Evolutionary conservation across 1,139 yeast genomes (phyloP), one percentile per base, ranked within the genome.

Genomic region (Candida mesenterica): DNA sequence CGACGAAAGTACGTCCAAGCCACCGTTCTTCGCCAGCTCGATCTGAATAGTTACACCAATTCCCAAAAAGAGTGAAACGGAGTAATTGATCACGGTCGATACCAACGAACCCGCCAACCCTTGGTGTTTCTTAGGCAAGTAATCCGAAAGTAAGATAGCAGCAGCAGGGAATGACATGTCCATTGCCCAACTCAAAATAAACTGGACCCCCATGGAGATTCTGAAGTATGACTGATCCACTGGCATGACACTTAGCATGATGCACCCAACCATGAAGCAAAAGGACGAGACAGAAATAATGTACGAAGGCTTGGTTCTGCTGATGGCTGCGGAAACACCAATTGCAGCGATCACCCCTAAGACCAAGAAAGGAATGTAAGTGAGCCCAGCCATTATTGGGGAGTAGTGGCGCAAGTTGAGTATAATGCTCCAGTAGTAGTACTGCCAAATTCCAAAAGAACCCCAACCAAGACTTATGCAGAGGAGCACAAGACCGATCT

Each of bases 81-180:
- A 72, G 43, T 76, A 76, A 49, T 75, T 76, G 10, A 72, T 66
- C 41, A 75, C 72, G 0, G 82, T 77, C 17, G 76, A 61, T 1
- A 76, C 77, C 36, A 76, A 53, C 1, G 81, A 75, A 1, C 80
- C 80, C 1, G 80, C 81, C 76, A 77, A 73, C 20, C 82, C 82
- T 52, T 77, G 82, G 40, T 74, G 72, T 36, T 65, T 62, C 37
- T 55, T 50, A 0, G 82, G 81, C 28, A 77, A 52, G 30, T 54
- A 62, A 42, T 77, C 78, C 8, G 79, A 72, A 28, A 76, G 50
- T 5, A 76, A 65, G 24, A 77, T 62, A 1, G 81, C 66, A 0
- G 80, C 73, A 2, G 81, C 75, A 2, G 82, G 82, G 48, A 76
- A 77, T 24, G 79, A 72, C 46, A 74, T 54, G 48, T 77, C 82